Evolutionary conservation across 441 rosid genomes (phyloP), one percentile per base, ranked within the genome.

Genomic region (Monsonia emarginata): DNA sequence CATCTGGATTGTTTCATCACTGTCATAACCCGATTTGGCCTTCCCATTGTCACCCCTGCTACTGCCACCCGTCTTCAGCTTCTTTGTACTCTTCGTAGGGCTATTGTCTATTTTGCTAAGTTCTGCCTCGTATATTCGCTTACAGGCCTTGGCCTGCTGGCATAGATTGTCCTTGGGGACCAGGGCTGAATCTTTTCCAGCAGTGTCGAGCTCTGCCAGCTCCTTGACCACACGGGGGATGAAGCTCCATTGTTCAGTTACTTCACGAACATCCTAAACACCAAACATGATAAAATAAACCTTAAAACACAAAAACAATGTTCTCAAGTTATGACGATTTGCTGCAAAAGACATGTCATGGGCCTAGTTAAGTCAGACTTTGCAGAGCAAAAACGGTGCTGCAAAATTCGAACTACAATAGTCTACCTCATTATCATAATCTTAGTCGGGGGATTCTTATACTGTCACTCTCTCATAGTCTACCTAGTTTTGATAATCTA

Each of bases 1-100:
- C 97, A 94, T 91, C 82, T 86, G 96, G 18, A 91, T 74, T 19
- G 97, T 94, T 77, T 85, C 86, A 0, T 94, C 99, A 11, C 96
- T 89, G 71, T 94, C 90, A 14, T 85, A 94, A 10, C 72, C 38
- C 54, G 38, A 61, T 69, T 61, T 69, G 31, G 61, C 63, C 74
- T 22, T 70, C 31, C 50, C 67, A 7, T 65, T 60, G 44, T 74
- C 57, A n/a, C 61, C 44, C 30, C 22, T 69, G 31, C 16, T 66
- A 14, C 50, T 63, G 61, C 65, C 66, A 40, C 70, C 70, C 14
- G 66, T 66, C 64, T 65, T 79, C 27, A 14, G 71, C 63, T 60
- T 78, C 65, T 74, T 75, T 13, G n/a, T 71, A 46, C 65, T 44
- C 0, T 18, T 18, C 22, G 36, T 38, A 44, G 73, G 73, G 30